Evolutionary conservation across 2,329 filamentous ascomycete genomes (phyloP), one percentile per base, ranked within the genome.

Genomic region (Colletotrichum liaoningense): DNA sequence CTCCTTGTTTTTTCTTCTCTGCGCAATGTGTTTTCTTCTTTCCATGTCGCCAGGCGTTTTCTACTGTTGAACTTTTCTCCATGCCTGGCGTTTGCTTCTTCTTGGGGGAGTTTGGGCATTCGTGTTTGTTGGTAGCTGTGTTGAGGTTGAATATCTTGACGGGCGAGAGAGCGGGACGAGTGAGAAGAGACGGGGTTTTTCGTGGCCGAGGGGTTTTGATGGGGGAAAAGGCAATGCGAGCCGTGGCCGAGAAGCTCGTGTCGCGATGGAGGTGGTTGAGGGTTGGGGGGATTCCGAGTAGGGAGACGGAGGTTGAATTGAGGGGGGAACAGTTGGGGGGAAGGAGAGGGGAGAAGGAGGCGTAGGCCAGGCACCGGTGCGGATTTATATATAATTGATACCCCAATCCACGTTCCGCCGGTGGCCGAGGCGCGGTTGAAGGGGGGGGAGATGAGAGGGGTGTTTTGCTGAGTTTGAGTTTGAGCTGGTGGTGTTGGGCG

Each of bases 381-480:
- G 54, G 54, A 26, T 56, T 56, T 49, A 56, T 56, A 56, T 56
- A 56, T 56, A 56, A 56, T 28, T 56, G 54, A 56, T 56, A 56
- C 54, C 54, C 54, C n/a, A 56, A 28, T 56, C 24, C 54, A 56
- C 22, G 16, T 26, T 56, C 54, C 54, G 54, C 54, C n/a, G 54
- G 16, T 56, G 54, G 22, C 54, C 54, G 54, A 56, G 24, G 26
- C 26, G 54, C 42, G 42, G 54, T 24, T 24, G 26, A 56, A 56
- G 54, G 22, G 11, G 24, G 7, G 3, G 0, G 24, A 19, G 26
- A 56, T 24, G 22, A 55, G 22, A 55, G 52, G 9, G 16, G 54
- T 56, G 24, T 28, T 26, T 26, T 56, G 11, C 54, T 56, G 14
- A 0, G 16, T 56, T 7, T 56, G 38, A 42, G 38, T 19, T 19